Base-by-base conservation (phyloP, 2,329 filamentous ascomycete species). In the Penicillium occitanis region DNA sequence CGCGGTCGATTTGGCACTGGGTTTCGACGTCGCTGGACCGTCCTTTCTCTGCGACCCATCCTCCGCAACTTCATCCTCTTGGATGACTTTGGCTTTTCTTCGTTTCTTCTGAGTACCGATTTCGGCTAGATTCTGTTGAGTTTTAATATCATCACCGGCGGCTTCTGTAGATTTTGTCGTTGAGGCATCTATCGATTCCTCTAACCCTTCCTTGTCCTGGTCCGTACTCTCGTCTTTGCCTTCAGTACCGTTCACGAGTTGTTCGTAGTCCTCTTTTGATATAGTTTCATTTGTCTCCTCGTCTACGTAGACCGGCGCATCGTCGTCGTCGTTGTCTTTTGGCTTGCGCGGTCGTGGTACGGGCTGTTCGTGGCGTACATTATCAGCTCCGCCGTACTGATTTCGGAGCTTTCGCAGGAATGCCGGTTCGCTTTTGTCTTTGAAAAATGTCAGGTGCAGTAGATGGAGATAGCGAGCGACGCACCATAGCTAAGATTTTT, bases 401-500 rank as follows among this genome's bases (percentile, higher is more conserved):
- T 71, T 72, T 62, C 73, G 75, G n/a, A 82, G 74, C 66, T 72
- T 79, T 62, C 77, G 79, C 30, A 82, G 70, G 63, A 82, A 82
- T 3, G 77, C 73, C 19, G 80, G 80, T 68, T 81, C 77, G 11
- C 79, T 79, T 53, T 77, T 74, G 44, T 81, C 79, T 80, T 33
- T 67, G 68, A 62, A 66, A 50, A 28, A 13, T 25, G 51, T 58
- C 46, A 63, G 60, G 53, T 7, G 22, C 8, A 57, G 69, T 17
- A 68, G 66, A 59, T 37, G 28, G 13, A 58, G 33, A 44, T 17
- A 30, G 35, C 53, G 58, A 5, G 60, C 42, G 14, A 65, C 72
- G 25, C 73, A 81, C 80, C 79, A 64, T 82, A 82, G 65, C 73
- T 75, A 61, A 82, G 77, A 63, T 78, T 75, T 69, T 81, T 81